phyloP scores from a whole-genome alignment of 2,329 filamentous ascomycete species.

The Xylariales sp. region DNA sequence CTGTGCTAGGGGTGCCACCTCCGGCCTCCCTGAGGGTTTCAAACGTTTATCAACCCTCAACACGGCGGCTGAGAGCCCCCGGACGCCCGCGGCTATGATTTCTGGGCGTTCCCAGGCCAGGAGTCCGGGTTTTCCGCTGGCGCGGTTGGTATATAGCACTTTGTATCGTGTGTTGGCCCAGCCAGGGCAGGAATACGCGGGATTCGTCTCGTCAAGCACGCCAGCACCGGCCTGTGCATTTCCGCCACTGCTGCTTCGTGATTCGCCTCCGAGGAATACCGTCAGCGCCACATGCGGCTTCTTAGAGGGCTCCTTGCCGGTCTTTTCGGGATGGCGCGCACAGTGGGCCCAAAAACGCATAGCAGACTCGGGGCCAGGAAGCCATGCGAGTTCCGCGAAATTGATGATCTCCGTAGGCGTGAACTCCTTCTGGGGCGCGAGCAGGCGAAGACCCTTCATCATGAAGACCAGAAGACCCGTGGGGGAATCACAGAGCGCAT shows the following conservation, averaged over 20 bases:
- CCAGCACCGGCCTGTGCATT: conserved; percentile 37
- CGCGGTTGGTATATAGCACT: conserved; percentile 56
- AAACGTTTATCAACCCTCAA: conserved; percentile 55
- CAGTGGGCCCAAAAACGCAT: conserved; percentile 67
- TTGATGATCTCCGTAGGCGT: conserved; percentile 67
- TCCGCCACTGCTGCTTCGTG: conserved; percentile 29
- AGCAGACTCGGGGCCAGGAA: conserved; percentile 72
- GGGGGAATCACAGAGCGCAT: conserved; percentile 72
- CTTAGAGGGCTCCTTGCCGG: conserved; percentile 39
- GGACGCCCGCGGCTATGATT: conserved; percentile 56
- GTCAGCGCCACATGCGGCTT: conserved; percentile 60
- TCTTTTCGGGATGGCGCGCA: conserved; percentile 51
- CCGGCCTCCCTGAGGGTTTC: conserved; percentile 33
- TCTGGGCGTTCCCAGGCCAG: conserved; percentile 63
- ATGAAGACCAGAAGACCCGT: conserved; percentile 67
- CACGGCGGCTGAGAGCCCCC: conserved; percentile 56
- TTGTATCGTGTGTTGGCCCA: conserved; percentile 60
- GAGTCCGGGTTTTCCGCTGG: conserved; percentile 56
- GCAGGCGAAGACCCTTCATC: conserved; percentile 58
- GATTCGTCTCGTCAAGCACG: conserved; percentile 26
- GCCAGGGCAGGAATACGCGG: conserved; percentile 58
- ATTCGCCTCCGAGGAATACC: conserved; percentile 57
- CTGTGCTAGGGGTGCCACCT: conserved; percentile 20
- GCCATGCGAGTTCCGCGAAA: conserved; percentile 71
- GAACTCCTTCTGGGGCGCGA: conserved; percentile 56